Evolutionary conservation across 1,139 yeast species (phyloP), one percentile per base, ranked within the genome.

Genomic region (Yamadazyma songkhlaensis): DNA sequence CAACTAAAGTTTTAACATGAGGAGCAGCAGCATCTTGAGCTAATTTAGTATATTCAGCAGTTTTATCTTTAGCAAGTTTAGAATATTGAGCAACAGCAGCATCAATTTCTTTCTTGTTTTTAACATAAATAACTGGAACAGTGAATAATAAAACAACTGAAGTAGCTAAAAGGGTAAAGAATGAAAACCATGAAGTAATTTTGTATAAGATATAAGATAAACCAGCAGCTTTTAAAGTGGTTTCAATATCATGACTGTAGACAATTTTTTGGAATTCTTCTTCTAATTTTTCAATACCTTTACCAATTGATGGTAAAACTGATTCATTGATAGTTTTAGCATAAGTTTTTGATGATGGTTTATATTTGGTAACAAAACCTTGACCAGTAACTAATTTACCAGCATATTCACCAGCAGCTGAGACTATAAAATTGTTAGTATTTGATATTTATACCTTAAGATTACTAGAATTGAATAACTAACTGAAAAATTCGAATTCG

Each of bases 51-150:
- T 60, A 64, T 57, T 81, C 83, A 32, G 67, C 51, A 41, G 78
- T 59, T 64, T 84, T 81, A 36, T 67, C 72, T 57, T 75, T 77
- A 41, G 81, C 81, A 37, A 77, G 53, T 48, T 74, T 67, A 47
- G 81, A 65, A 58, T 71, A 74, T 49, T 79, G 72, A 43, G 75
- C 76, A 41, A 84, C 74, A 39, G 79, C 77, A 37, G 82, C 81
- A 64, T 90, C 96, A 59, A 92, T 84, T 67, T 85, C 84, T 54
- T 73, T 73, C 73, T 88, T 82, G 76, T 86, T 81, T 50, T 73
- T 74, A 49, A 75, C 65, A 71, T 90, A 92, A 47, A 85, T 55
- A 25, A 77, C 78, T 43, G 98, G 97, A 36, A 78, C 65, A 34
- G 94, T 67, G 74, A 92, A 92, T 14, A 85, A 74, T 25, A 72